Evolutionary conservation across 257 asterid genomes (phyloP), one percentile per base, ranked within the genome.

Genomic region (Cordia subcordata): DNA sequence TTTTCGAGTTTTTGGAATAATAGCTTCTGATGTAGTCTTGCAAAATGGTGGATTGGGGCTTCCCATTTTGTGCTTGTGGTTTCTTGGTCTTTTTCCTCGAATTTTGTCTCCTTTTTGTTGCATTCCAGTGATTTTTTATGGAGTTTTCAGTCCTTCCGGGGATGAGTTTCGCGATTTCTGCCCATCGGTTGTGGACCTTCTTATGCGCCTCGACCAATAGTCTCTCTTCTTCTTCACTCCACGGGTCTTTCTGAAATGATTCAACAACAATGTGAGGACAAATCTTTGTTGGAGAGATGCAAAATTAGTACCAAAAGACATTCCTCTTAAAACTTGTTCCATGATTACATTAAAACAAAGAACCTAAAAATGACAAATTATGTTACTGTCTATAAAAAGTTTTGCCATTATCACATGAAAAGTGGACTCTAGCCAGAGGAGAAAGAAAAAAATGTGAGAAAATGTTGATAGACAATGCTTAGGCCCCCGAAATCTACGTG

Each of bases 101-200:
- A 58, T 63, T 62, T 58, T 75, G 88, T 62, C 76, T 87, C 50
- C 95, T 78, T 35, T 74, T 78, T 5, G 88, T 81, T 27, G 93
- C 83, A 74, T 90, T 83, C 96, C 97, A 90, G 18, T 87, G 97
- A 49, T 90, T 90, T 66, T 90, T 90, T 10, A 90, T 85, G 8
- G 95, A 72, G 23, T 90, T 90, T 72, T 90, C 96, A 20, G 90
- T 82, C 65, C 97, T 73, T 16, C 88, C 97, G 0, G 85, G 88
- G 57, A 90, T 76, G 10, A 47, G 47, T 39, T 80, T 87, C 0
- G 96, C 94, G 17, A 90, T 90, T 60, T 78, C 88, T 0, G 94
- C 86, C 96, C 97, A 90, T 62, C 55, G 59, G 62, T 86, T 90
- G 18, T 94, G 92, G 37, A 81, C 54, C 55, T 54, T 65, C 64